These are phyloP conservation scores for Euphorbia pulcherrima DNA, from an alignment of 345 rosid genomes.

Conservation along the genomic window DNA sequence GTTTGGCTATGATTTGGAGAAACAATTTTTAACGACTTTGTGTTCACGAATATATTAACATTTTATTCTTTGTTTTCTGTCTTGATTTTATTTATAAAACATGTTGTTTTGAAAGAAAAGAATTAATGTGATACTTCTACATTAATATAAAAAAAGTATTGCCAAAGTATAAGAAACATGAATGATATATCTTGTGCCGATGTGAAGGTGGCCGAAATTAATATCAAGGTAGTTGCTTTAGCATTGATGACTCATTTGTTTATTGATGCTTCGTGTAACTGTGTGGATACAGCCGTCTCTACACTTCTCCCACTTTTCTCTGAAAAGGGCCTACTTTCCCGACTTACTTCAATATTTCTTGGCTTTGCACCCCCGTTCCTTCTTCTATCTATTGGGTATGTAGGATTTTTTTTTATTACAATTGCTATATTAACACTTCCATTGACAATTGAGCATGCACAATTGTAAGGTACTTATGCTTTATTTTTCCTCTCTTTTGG, in stretches of 20 bases:
- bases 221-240: neutral
- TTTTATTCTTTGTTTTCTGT: neutral
- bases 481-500: neutral
- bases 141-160: neutral
- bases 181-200: neutral
- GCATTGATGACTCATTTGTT: neutral
- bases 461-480: conserved; percentile 5
- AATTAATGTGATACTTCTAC: neutral
- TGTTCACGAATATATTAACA: neutral
- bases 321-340: conserved; percentile 58
- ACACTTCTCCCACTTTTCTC: conserved; percentile 82
- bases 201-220: neutral
- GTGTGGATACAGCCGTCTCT: conserved; percentile 53
- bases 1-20: neutral
- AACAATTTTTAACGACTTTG: neutral
- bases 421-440: conserved; percentile 2
- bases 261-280: neutral
- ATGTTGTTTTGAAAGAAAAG: neutral
- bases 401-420: conserved; percentile 9
- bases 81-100: neutral
- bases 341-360: conserved; percentile 78
- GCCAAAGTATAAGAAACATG: too few species aligned
- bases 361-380: conserved; percentile 90
- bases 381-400: conserved; percentile 85
- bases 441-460: neutral